Evolutionary conservation across 306 rosid genomes (phyloP), one percentile per base, ranked within the genome.

Genomic region (Mimosa pudica): DNA sequence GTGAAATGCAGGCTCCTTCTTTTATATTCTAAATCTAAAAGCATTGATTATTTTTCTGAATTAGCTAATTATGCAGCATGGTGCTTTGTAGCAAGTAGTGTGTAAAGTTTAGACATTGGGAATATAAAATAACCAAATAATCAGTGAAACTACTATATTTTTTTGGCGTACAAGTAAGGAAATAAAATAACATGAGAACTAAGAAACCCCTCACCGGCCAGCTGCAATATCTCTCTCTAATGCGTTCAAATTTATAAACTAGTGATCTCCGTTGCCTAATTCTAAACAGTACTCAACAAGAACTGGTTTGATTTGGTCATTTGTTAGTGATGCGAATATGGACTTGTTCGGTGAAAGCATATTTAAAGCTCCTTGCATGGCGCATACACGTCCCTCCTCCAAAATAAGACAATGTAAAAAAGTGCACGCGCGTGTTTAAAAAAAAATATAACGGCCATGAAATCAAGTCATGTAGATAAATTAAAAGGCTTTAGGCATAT

Each of bases 131-230:
- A 20, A 82, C 36, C 80, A 67, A 35, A 44, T 14, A 35, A 64
- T n/a, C 6, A 0, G 0, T 44, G 30, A 24, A 24, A 1, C 6
- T 60, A 9, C 32, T 49, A 62, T 51, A 1, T 24, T 24, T 0
- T 54, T 83, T 51, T 75, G 58, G 77, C 74, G 74, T 64, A 42
- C 9, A 83, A 79, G 80, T 79, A 73, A 82, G 75, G 82, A 70
- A 77, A 70, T 6, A 16, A 51, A 46, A 51, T 12, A 8, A 57
- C 63, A 57, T 16, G 35, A 44, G 81, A 72, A 60, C 20, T 36
- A 13, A 44, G 77, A 65, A 64, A 82, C 46, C 44, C 32, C 62
- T 55, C 32, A 55, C 62, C 62, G n/a, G n/a, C n/a, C n/a, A 38
- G 41, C 41, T 57, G 63, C 33, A 18, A 18, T 51, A 17, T 51